Evolutionary conservation across 1,284 basidiomycete genomes (phyloP).

Genomic region (Leccinum pachyderme): DNA sequence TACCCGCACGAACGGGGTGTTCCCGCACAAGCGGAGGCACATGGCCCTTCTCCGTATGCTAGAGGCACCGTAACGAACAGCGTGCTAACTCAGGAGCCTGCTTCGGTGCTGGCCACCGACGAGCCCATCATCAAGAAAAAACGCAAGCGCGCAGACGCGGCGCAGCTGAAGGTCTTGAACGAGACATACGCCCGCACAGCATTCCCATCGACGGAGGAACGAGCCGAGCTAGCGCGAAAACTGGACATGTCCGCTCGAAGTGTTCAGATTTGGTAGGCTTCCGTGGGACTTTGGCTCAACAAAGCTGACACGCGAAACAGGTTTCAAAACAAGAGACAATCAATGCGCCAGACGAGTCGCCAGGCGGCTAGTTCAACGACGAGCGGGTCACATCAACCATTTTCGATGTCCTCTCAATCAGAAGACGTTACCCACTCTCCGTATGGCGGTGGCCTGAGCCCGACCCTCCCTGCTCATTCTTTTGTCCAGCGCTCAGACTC

Average conservation of each 20-base stretch:
- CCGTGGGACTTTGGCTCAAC: slow-evolving; percentile 16
- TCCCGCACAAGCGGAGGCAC: slow-evolving; percentile 34
- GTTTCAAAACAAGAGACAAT: slow-evolving; percentile 85
- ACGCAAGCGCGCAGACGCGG: slow-evolving; percentile 77
- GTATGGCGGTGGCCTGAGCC: slow-evolving; percentile 36
- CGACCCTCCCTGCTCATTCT: slow-evolving; percentile 33
- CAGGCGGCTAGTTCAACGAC: slow-evolving; percentile 48
- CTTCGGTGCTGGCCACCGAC: slow-evolving; percentile 38
- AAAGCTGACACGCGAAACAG: slow-evolving; percentile 38
- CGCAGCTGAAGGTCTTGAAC: slow-evolving; percentile 75
- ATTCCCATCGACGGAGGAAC: slow-evolving; percentile 82
- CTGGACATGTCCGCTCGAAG: slow-evolving; percentile 80
- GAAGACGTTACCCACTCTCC: slow-evolving; percentile 34
- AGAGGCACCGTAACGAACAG: slow-evolving; percentile 35
- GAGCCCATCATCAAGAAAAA: slow-evolving; percentile 80
- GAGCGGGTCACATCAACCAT: slow-evolving; percentile 50
- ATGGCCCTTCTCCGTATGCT: slow-evolving; percentile 43
- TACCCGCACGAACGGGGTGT: slow-evolving; percentile 32
- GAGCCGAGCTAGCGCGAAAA: slow-evolving; percentile 68
- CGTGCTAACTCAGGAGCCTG: slow-evolving; percentile 34
- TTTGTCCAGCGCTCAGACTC: slow-evolving; percentile 44
- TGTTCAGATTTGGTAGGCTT: slow-evolving; percentile 77
- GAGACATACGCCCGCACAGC: slow-evolving; percentile 77
- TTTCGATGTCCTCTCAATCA: slow-evolving; percentile 42
- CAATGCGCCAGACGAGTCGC: slow-evolving; percentile 72